phyloP scores from a whole-genome alignment of 2,329 filamentous ascomycete species.

The Colletotrichum theobromicola region DNA sequence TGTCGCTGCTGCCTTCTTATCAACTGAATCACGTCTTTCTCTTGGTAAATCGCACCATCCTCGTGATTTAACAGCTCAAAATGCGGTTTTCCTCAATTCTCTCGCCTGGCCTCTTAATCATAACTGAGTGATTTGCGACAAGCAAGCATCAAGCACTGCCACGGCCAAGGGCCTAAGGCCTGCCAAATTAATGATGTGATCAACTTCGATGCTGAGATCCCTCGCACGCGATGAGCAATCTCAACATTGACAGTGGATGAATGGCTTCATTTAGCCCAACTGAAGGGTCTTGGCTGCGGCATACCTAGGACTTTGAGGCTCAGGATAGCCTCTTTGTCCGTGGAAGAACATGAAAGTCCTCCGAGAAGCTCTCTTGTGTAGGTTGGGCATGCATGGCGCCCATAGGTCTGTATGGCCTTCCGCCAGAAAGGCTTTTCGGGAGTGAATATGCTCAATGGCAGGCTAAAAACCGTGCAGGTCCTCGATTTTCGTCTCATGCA shows the following conservation, averaged over 20 bases:
- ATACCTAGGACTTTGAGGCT: not conserved
- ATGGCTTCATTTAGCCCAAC: not conserved
- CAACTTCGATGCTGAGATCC: not conserved
- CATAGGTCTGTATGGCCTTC: not conserved
- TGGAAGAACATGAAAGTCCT: not conserved
- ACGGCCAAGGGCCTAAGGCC: not conserved
- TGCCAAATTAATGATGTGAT: not conserved
- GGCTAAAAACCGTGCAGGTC: not conserved
- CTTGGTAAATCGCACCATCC: conserved; percentile 15
- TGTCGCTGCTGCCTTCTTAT: not conserved
- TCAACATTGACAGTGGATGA: no score
- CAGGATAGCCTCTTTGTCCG: not conserved
- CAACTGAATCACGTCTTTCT: conserved; percentile 4
- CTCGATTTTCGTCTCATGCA: not conserved
- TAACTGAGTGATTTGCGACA: not conserved
- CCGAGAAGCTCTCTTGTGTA: not conserved
- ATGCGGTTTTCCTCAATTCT: not conserved
- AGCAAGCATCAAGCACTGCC: not conserved
- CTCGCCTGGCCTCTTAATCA: no score
- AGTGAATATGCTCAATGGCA: not conserved
- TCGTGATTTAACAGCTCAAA: not conserved
- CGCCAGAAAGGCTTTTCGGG: not conserved
- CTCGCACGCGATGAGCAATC: not conserved
- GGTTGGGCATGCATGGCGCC: not conserved
- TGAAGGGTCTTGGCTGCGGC: not conserved